Conservation (phyloP, 2,329 filamentous ascomycete species). For the Pochonia chlamydosporia region DNA sequence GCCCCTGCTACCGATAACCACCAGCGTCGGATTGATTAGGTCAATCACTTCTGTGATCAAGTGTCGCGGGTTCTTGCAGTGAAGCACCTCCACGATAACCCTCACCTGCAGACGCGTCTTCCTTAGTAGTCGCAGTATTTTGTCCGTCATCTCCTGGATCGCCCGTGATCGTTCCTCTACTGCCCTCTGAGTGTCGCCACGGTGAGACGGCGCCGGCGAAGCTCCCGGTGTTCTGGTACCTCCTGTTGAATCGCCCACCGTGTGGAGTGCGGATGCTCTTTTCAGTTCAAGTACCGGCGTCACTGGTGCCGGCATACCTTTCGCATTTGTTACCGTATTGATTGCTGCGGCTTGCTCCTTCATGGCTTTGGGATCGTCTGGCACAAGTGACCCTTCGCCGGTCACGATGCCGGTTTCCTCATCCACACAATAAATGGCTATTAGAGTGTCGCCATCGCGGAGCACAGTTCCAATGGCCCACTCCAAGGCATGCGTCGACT, state of each 20-base stretch:
- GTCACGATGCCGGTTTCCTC: conserved; percentile 66
- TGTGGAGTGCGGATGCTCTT: conserved; percentile 20
- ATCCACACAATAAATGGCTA: conserved; percentile 89
- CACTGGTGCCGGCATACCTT: conserved; percentile 22
- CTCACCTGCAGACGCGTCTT: conserved; percentile 91
- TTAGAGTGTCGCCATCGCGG: conserved; percentile 86
- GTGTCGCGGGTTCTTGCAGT: conserved; percentile 96
- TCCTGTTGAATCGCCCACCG: conserved; percentile 22
- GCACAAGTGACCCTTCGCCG: conserved; percentile 47
- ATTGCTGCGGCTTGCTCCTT: conserved; percentile 70
- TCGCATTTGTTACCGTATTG: conserved; percentile 51
- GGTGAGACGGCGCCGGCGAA: conserved; percentile 42
- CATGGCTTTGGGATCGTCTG: conserved; percentile 69
- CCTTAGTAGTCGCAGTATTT: conserved; percentile 76
- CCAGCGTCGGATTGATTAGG: conserved; percentile 81
- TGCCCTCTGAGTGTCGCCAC: conserved; percentile 49
- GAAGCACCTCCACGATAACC: conserved; percentile 91
- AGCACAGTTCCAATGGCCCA: conserved; percentile 97
- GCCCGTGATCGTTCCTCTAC: conserved; percentile 78
- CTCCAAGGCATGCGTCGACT: conserved; percentile 90
- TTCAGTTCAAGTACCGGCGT: conserved; percentile 29
- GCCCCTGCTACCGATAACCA: conserved; percentile 87
- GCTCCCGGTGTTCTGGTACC: conserved; percentile 27
- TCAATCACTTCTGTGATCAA: conserved; percentile 98
- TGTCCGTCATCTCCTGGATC: conserved; percentile 76